Conservation (phyloP, 2,329 filamentous ascomycete species). For the Clarireedia homoeocarpa region DNA sequence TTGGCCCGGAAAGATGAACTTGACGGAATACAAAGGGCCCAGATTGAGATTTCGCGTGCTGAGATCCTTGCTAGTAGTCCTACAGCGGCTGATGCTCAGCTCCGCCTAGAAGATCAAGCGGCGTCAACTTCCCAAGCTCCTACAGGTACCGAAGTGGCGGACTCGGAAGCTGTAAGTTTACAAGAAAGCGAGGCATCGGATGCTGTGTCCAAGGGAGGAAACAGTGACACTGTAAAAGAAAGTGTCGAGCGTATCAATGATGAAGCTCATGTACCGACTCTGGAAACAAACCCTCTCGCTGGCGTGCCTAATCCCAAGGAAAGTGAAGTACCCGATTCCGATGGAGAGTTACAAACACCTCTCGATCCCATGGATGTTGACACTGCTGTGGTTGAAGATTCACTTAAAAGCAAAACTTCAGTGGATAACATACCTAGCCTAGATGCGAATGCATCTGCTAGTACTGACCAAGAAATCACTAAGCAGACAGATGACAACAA, state of each 20-base stretch:
- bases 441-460: neutral
- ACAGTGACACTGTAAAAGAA: neutral
- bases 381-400: slow-evolving; percentile 21
- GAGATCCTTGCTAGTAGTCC: slow-evolving; percentile 35
- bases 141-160: slow-evolving; percentile 23
- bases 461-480: neutral
- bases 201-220: neutral
- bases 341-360: slow-evolving; percentile 20
- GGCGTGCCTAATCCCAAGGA: slow-evolving; percentile 6
- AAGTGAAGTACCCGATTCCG: slow-evolving; percentile 23
- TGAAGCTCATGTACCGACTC: neutral
- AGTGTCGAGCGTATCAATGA: neutral
- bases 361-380: slow-evolving; percentile 26
- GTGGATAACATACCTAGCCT: slow-evolving; percentile 5
- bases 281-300: neutral
- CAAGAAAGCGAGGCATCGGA: neutral
- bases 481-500: slow-evolving; percentile 11
- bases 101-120: slow-evolving; percentile 45
- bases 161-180: neutral
- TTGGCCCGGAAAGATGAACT: slow-evolving; percentile 31
- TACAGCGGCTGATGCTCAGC: slow-evolving; percentile 50
- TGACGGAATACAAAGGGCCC: slow-evolving; percentile 21
- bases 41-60: slow-evolving; percentile 29
- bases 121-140: slow-evolving; percentile 5
- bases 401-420: slow-evolving; percentile 18